Evolutionary conservation across 2,329 filamentous ascomycete species (phyloP).

Genomic region (Sporothrix curviconia): DNA sequence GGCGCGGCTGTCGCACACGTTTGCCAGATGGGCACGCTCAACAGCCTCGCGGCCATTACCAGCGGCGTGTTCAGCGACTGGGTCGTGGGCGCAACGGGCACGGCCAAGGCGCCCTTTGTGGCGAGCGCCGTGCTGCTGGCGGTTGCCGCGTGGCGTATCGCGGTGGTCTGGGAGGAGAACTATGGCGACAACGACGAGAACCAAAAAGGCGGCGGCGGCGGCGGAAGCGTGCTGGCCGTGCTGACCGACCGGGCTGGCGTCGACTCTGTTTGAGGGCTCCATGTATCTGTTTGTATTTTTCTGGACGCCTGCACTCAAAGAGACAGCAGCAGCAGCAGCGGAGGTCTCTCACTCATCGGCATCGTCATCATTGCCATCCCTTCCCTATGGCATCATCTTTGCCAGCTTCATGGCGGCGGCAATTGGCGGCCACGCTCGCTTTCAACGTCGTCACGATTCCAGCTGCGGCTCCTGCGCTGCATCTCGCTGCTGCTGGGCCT

Average conservation of each 20-base stretch:
- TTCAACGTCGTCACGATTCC: conserved; percentile 36
- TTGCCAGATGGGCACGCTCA: conserved; percentile 45
- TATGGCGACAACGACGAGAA: conserved; percentile 32
- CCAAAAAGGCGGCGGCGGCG: conserved; percentile 11
- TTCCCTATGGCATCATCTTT: conserved; percentile 42
- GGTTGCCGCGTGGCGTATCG: conserved; percentile 39
- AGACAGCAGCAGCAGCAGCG: conserved; percentile 23
- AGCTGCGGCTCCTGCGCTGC: conserved; percentile 21
- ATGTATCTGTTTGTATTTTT: conserved; percentile 56
- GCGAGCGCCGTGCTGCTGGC: conserved; percentile 33
- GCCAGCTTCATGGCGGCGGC: conserved; percentile 50
- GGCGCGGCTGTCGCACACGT: conserved; percentile 39
- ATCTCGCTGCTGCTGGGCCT: conserved; percentile 32
- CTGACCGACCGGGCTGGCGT: conserved; percentile 39
- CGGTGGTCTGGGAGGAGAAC: conserved; percentile 45
- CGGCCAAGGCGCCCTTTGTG: conserved; percentile 45
- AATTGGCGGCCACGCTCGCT: conserved; percentile 50
- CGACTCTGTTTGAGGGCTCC: conserved; percentile 51
- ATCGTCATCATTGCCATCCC: conserved; percentile 14
- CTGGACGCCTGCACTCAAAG: conserved; percentile 46
- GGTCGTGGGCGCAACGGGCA: conserved; percentile 40
- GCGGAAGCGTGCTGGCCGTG: conserved; percentile 10
- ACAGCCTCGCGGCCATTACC: conserved; percentile 48
- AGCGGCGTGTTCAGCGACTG: conserved; percentile 47
- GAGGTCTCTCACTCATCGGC: conserved; percentile 1